phyloP scores from a whole-genome alignment of 2,329 filamentous ascomycete genomes.

The Falciphora oryzae region DNA sequence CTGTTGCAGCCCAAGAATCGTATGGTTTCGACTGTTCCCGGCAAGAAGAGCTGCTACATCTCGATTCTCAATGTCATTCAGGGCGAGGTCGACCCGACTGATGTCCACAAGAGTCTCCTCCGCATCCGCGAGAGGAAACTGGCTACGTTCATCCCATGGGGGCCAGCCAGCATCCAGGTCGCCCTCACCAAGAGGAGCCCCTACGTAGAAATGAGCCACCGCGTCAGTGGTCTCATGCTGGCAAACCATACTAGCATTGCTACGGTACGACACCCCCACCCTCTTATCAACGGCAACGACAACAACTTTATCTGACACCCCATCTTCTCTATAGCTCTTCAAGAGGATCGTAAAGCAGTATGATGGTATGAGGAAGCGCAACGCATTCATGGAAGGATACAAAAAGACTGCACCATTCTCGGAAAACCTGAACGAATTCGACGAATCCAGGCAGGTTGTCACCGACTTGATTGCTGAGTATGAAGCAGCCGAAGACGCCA shows the following conservation, averaged over 20 bases:
- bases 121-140: slow-evolving; percentile 91
- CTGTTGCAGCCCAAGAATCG: slow-evolving; percentile 96
- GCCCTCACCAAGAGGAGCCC: slow-evolving; percentile 94
- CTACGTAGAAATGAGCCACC: slow-evolving; percentile 88
- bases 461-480: slow-evolving; percentile 90
- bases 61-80: slow-evolving; percentile 99
- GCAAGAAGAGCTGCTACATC: slow-evolving; percentile 98
- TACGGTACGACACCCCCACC: slow-evolving; percentile 50
- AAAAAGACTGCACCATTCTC: slow-evolving; percentile 93
- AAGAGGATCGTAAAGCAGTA: slow-evolving; percentile 91
- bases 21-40: slow-evolving; percentile 94
- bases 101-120: slow-evolving; percentile 95
- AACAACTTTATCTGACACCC: slow-evolving; percentile 9
- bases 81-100: slow-evolving; percentile 94
- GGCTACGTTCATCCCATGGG: slow-evolving; percentile 97
- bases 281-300: neutral
- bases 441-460: slow-evolving; percentile 88
- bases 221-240: slow-evolving; percentile 94
- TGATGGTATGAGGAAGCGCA: slow-evolving; percentile 89
- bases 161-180: slow-evolving; percentile 94
- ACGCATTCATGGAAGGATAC: slow-evolving; percentile 93
- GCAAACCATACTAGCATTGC: slow-evolving; percentile 97
- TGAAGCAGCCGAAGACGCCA: slow-evolving; percentile 84
- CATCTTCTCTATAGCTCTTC: slow-evolving; percentile 56
- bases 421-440: slow-evolving; percentile 89